Conservation (phyloP, 805 yeast species). For the Myxozyma kluyveri region DNA sequence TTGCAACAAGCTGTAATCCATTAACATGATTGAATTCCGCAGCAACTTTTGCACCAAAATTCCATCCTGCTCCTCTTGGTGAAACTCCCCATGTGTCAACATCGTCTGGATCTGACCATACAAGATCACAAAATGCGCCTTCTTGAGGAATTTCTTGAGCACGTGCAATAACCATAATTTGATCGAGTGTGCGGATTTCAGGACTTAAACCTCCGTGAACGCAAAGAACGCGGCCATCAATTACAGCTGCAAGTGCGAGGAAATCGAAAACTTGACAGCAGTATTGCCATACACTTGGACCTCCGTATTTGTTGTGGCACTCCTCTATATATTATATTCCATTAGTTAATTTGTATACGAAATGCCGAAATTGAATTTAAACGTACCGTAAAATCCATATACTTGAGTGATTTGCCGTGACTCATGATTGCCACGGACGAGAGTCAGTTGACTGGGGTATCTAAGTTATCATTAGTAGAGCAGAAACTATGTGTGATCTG, state of each 20-base stretch:
- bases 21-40: constrained; percentile 95
- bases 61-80: constrained; percentile 98
- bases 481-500: not conserved
- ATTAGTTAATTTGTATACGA: not conserved
- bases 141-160: constrained; percentile 99
- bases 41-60: constrained; percentile 90
- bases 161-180: constrained; percentile 85
- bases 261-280: constrained; percentile 96
- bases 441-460: constrained; percentile 77
- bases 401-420: constrained; percentile 98
- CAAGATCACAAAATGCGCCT: constrained; percentile 96
- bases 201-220: constrained; percentile 98
- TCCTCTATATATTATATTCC: constrained; percentile 88
- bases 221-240: constrained; percentile 90
- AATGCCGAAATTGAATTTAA: constrained; percentile 56
- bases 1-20: constrained; percentile 79
- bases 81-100: constrained; percentile 98
- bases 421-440: constrained; percentile 97
- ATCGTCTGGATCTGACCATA: constrained; percentile 98
- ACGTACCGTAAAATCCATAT: constrained; percentile 93
- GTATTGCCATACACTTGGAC: constrained; percentile 89
- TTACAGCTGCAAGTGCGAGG: constrained; percentile 88
- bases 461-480: too few species aligned
- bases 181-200: constrained; percentile 95
- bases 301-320: constrained; percentile 84